Conservation (phyloP, 1,284 basidiomycete species). For the Cerrena zonata region DNA sequence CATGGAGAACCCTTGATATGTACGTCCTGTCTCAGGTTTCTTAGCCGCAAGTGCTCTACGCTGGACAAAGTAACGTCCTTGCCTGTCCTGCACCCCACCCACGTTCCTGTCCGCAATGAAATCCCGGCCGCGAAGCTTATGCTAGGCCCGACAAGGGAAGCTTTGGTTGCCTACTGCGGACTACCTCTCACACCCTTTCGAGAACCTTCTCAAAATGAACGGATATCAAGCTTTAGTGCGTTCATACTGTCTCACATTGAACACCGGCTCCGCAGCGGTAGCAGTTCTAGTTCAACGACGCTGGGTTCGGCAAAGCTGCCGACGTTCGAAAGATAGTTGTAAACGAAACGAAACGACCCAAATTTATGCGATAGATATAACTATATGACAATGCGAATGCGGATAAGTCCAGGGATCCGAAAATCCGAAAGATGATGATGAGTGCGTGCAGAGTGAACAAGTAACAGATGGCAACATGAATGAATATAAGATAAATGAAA, state of each 20-base stretch:
- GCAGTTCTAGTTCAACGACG: neutral
- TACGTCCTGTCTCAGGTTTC: slow-evolving; percentile 17
- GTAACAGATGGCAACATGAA: too few species aligned
- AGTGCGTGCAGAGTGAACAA: too few species aligned
- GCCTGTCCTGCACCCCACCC: too few species aligned
- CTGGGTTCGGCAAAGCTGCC: too few species aligned
- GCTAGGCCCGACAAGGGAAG: neutral
- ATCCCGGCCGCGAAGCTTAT: neutral
- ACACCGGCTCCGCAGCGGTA: neutral
- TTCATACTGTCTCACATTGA: neutral
- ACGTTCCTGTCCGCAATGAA: too few species aligned
- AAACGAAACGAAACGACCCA: neutral
- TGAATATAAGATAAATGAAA: neutral
- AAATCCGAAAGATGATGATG: too few species aligned
- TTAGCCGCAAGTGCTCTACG: slow-evolving; percentile 24
- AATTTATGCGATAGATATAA: neutral
- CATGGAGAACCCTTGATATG: neutral
- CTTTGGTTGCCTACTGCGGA: neutral
- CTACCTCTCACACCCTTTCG: neutral
- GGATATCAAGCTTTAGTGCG: neutral
- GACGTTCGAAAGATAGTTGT: neutral
- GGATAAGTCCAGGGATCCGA: neutral
- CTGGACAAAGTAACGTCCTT: slow-evolving; percentile 18
- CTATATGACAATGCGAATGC: neutral
- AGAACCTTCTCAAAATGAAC: neutral